Conservation (phyloP, 202 grass and related monocot genomes). For the Bolboschoenoplectus hybrid region DNA sequence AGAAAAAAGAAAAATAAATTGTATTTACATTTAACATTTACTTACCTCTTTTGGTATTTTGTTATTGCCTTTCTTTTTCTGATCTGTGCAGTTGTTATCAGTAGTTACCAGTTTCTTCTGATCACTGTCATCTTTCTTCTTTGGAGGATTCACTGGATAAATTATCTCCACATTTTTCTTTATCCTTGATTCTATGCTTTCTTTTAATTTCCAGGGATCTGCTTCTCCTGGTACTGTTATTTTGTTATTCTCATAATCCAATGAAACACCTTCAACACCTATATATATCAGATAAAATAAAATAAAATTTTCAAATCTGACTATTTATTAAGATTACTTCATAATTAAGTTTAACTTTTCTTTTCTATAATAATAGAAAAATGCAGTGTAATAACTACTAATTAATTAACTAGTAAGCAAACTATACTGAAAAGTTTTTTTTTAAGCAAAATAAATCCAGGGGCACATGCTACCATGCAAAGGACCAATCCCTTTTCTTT, state of each 20-base stretch:
- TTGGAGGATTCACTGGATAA: slow-evolving; percentile 58
- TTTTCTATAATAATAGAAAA: neutral
- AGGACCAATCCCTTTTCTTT: neutral
- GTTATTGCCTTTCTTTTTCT: slow-evolving; percentile 47
- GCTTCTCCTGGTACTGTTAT: slow-evolving; percentile 62
- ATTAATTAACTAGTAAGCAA: neutral
- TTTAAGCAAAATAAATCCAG: neutral
- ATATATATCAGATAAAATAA: neutral
- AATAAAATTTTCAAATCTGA: neutral
- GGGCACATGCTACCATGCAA: slow-evolving; percentile 1
- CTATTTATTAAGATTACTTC: neutral
- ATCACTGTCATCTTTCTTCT: slow-evolving; percentile 52
- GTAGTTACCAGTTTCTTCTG: slow-evolving; percentile 31
- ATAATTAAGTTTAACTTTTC: neutral
- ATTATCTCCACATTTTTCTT: slow-evolving; percentile 80
- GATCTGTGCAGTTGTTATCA: slow-evolving; percentile 47
- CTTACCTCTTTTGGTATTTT: slow-evolving; percentile 69
- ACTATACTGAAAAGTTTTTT: neutral
- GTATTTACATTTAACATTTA: neutral
- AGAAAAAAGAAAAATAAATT: neutral
- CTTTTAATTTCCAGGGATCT: slow-evolving; percentile 72
- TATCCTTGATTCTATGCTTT: slow-evolving; percentile 58
- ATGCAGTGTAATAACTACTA: neutral
- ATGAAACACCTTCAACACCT: slow-evolving; percentile 60
- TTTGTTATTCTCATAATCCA: slow-evolving; percentile 66